A percentile compares a stretch with the other conserved stretches of the same genome.
Conservation (phyloP, 805 yeast genomes). For the Hermanozyma aechmeae region DNA sequence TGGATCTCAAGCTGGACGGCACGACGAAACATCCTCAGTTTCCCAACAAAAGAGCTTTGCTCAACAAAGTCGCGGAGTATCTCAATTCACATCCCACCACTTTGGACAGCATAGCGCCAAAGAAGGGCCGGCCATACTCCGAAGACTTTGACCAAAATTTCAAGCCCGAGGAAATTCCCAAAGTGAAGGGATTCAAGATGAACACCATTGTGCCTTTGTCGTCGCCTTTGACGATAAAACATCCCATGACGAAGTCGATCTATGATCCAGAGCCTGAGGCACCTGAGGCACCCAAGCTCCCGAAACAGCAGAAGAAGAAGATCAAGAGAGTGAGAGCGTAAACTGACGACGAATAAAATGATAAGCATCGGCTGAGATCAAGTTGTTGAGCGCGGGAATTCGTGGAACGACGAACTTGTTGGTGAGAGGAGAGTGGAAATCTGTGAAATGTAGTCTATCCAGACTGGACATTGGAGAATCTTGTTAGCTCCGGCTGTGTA, state of each 20-base stretch:
- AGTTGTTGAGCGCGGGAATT: too few relatives aligned
- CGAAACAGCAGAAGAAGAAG: slow-evolving; percentile 45
- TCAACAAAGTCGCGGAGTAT: slow-evolving; percentile 51
- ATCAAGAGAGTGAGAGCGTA: slow-evolving; percentile 53
- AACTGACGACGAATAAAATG: too few relatives aligned
- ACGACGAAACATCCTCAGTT: slow-evolving; percentile 34
- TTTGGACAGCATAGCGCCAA: slow-evolving; percentile 38
- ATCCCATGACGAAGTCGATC: slow-evolving; percentile 68
- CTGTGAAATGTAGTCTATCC: too few relatives aligned
- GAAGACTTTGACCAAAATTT: slow-evolving; percentile 44
- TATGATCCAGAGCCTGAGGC: slow-evolving; percentile 44
- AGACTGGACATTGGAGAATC: too few relatives aligned
- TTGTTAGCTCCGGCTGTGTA: too few relatives aligned
- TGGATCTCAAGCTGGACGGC: slow-evolving; percentile 42
- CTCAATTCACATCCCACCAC: slow-evolving; percentile 64
- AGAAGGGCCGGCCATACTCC: slow-evolving; percentile 54
- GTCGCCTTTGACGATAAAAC: slow-evolving; percentile 70
- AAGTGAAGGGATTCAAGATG: slow-evolving; percentile 81
- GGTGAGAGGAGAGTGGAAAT: too few relatives aligned
- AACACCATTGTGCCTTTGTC: slow-evolving; percentile 84
- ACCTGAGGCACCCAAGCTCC: slow-evolving; percentile 23
- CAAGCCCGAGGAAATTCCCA: slow-evolving; percentile 54
- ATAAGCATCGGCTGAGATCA: too few relatives aligned
- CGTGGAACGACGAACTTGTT: too few relatives aligned
- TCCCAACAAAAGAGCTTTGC: slow-evolving; percentile 51